These are phyloP conservation scores for Colletotrichum tanaceti DNA, from an alignment of 2,329 filamentous ascomycete species.

Conservation along the genomic window DNA sequence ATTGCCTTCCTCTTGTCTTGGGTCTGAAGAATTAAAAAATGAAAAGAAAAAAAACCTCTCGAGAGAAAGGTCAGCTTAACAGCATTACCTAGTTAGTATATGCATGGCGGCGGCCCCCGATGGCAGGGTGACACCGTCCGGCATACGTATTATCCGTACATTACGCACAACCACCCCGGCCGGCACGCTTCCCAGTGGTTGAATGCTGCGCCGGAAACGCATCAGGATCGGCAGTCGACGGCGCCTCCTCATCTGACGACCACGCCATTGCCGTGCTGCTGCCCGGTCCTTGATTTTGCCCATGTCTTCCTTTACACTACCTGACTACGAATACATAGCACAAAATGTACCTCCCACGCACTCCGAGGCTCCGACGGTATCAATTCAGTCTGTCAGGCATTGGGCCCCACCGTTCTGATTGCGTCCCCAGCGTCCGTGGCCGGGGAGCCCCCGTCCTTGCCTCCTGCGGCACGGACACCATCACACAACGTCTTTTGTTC, in stretches of 20 bases:
- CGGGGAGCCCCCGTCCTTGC: conserved; percentile 16
- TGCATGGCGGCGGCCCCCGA: neutral
- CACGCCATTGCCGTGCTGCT: neutral
- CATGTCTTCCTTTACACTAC: neutral
- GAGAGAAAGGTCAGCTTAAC: neutral
- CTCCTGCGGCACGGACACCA: neutral
- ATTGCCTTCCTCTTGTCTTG: conserved; percentile 15
- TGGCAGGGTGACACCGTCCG: neutral
- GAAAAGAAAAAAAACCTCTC: no score
- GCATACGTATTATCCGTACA: no score
- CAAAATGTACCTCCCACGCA: conserved; percentile 15
- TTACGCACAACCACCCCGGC: neutral
- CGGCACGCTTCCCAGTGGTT: neutral
- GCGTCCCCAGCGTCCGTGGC: neutral
- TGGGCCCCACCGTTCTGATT: conserved; percentile 26
- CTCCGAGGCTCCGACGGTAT: conserved; percentile 14
- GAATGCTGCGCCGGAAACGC: conserved; percentile 4
- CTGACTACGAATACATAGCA: no score
- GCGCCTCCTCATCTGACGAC: neutral
- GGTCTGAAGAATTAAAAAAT: neutral
- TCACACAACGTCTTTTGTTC: conserved; percentile 11
- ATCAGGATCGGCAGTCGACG: conserved; percentile 15
- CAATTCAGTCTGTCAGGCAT: neutral
- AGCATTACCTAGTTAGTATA: no score
- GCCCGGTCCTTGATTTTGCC: neutral